Evolutionary conservation across 208 protist genomes (phyloP), one percentile per base, ranked within the genome.

Genomic region (Naegleria gruberi): DNA sequence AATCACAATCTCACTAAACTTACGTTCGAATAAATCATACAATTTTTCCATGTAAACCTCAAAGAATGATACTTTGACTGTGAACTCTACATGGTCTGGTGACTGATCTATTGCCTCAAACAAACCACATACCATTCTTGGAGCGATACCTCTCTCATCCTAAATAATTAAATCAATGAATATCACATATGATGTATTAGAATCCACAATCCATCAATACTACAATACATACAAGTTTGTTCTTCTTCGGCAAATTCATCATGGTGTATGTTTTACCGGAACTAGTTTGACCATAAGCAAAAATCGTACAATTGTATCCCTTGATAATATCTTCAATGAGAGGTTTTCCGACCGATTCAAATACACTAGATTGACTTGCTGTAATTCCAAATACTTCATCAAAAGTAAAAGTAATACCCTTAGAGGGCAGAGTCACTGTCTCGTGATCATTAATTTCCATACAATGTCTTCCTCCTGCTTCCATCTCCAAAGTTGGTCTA

Each of bases 1-100:
- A 5, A 55, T 15, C 46, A 19, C 46, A 55, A 55, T 19, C 5
- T 55, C 8, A 19, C 5, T 55, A 55, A 65, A 90, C 89, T 91
- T 95, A 23, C 95, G 90, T 46, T 94, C 92, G 4, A 99, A 93
- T 55, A 99, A 91, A 91, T 99, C 98, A 4, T 95, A 92, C 43
- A 99, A 96, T 91, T 95, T 95, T 74, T 99, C 98, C 96, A 98
- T 98, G 93, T 99, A 99, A 81, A 99, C 96, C 92, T 99, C 98
- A 37, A 99, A 93, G 94, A 98, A 98, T 40, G 95, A 96, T 51
- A 98, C 93, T 46, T 96, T 96, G 43, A 99, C 95, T 34, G 96
- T 96, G 92, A 98, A 99, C 89, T 98, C 97, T 19, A 94, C 95
- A 42, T 87, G 89, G 23, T 91, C 90, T 51, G 94, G 91, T 12